Evolutionary conservation across 2,329 filamentous ascomycete species (phyloP).

Genomic region (Penicillium sp.): DNA sequence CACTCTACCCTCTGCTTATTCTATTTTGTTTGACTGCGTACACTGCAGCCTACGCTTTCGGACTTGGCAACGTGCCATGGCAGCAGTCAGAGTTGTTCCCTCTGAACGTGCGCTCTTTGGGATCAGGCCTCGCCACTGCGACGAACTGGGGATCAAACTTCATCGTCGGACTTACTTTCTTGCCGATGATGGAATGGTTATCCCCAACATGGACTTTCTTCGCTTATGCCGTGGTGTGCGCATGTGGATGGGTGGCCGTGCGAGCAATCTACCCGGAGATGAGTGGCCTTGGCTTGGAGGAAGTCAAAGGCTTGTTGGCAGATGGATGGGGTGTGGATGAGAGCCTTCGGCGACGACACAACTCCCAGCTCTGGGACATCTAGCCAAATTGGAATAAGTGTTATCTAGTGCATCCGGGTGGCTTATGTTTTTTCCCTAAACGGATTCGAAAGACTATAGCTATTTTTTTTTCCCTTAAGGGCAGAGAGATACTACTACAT

Average conservation of each 20-base stretch:
- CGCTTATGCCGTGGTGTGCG: conserved; percentile 69
- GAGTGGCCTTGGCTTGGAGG: conserved; percentile 72
- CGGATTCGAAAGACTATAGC: too few species aligned
- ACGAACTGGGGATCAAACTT: conserved; percentile 90
- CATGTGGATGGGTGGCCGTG: conserved; percentile 59
- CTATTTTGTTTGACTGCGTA: conserved; percentile 74
- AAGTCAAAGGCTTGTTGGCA: conserved; percentile 66
- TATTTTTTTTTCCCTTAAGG: too few species aligned
- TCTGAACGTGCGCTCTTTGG: conserved; percentile 56
- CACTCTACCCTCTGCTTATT: conserved; percentile 50
- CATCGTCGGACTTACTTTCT: conserved; percentile 74
- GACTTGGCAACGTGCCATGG: conserved; percentile 90
- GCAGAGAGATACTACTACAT: too few species aligned
- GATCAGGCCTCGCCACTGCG: conserved; percentile 59
- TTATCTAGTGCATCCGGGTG: too few species aligned
- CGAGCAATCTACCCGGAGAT: conserved; percentile 83
- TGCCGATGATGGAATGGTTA: conserved; percentile 76
- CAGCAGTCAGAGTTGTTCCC: conserved; percentile 93
- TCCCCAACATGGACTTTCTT: conserved; percentile 73
- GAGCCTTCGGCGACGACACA: conserved; percentile 26
- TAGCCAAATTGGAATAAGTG: too few species aligned
- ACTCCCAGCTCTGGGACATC: too few species aligned
- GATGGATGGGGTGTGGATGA: conserved; percentile 66
- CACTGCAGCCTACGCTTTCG: conserved; percentile 78
- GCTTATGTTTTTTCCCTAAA: too few species aligned